Percentiles rank a stretch among this genome's conserved stretches.
Evolutionary conservation across 352 stramenopile species (phyloP).

Genomic region (Phytophthora quininea): DNA sequence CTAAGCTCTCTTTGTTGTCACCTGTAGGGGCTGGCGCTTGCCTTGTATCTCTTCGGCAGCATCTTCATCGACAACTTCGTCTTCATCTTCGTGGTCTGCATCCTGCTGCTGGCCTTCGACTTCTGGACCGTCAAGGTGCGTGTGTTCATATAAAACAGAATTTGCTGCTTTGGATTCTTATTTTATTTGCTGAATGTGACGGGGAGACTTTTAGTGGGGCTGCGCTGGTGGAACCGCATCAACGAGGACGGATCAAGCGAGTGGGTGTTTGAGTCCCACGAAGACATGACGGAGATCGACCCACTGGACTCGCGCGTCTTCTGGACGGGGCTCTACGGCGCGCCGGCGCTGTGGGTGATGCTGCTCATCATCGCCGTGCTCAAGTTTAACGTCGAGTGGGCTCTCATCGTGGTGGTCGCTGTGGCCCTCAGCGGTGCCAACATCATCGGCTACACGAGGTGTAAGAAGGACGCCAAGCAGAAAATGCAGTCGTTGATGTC

Average conservation of each 20-base stretch:
- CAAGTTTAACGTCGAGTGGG: slow-evolving; percentile 94
- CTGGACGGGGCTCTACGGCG: slow-evolving; percentile 96
- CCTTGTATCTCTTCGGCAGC: slow-evolving; percentile 95
- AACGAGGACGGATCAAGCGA: slow-evolving; percentile 94
- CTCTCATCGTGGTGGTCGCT: slow-evolving; percentile 93
- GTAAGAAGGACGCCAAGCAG: slow-evolving; percentile 90
- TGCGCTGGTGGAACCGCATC: slow-evolving; percentile 99
- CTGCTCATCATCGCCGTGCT: slow-evolving; percentile 94
- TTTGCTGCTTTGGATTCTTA: neutral
- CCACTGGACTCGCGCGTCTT: slow-evolving; percentile 92
- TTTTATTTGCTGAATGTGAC: slow-evolving; percentile 69
- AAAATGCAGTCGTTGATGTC: slow-evolving; percentile 89
- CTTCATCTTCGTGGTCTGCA: slow-evolving; percentile 97
- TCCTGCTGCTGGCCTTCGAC: slow-evolving; percentile 96
- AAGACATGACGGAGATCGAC: slow-evolving; percentile 91
- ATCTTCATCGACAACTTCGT: slow-evolving; percentile 94
- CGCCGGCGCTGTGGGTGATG: slow-evolving; percentile 90
- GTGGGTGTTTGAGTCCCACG: slow-evolving; percentile 97
- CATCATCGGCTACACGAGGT: slow-evolving; percentile 98
- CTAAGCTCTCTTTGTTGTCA: neutral
- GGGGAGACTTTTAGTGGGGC: slow-evolving; percentile 90
- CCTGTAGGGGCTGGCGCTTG: slow-evolving; percentile 74
- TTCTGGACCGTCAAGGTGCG: slow-evolving; percentile 98
- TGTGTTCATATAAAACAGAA: neutral
- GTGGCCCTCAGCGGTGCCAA: slow-evolving; percentile 94